Evolutionary conservation across 257 asterid genomes (phyloP).

Genomic region (Jasminum sambac): DNA sequence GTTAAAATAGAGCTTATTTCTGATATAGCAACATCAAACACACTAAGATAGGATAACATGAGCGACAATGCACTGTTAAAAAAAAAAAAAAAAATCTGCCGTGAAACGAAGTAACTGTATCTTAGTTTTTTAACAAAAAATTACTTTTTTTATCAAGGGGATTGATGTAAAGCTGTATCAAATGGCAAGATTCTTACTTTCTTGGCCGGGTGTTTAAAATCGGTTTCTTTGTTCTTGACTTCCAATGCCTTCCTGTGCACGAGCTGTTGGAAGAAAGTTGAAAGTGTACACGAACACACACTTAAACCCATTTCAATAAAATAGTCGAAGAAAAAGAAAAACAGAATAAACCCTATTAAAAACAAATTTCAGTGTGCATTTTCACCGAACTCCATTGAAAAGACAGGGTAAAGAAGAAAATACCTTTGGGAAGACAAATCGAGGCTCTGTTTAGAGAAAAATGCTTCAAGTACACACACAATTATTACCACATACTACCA

Average conservation of each 20-base stretch:
- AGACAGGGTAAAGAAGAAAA: neutral
- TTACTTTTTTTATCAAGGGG: no score
- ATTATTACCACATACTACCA: no score
- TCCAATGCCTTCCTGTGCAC: constrained; percentile 15
- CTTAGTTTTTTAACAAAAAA: no score
- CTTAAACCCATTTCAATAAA: neutral
- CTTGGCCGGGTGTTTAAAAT: neutral
- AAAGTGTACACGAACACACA: neutral
- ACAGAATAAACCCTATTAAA: neutral
- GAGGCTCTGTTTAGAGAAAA: constrained; percentile 14
- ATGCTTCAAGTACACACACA: no score
- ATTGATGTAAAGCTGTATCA: neutral
- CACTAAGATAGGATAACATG: no score
- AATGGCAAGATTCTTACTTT: constrained; percentile 14
- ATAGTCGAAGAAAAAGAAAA: neutral
- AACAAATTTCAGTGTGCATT: neutral
- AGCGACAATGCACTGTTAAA: neutral
- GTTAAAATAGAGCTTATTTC: no score
- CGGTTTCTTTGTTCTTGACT: constrained; percentile 12
- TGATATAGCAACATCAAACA: no score
- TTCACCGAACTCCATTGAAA: neutral
- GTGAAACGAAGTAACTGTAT: no score
- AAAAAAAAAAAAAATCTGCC: neutral
- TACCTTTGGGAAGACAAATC: constrained; percentile 26
- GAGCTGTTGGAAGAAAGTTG: constrained; percentile 4